phyloP scores from a whole-genome alignment of 768 basidiomycete species.

The Boletus reticulatus region DNA sequence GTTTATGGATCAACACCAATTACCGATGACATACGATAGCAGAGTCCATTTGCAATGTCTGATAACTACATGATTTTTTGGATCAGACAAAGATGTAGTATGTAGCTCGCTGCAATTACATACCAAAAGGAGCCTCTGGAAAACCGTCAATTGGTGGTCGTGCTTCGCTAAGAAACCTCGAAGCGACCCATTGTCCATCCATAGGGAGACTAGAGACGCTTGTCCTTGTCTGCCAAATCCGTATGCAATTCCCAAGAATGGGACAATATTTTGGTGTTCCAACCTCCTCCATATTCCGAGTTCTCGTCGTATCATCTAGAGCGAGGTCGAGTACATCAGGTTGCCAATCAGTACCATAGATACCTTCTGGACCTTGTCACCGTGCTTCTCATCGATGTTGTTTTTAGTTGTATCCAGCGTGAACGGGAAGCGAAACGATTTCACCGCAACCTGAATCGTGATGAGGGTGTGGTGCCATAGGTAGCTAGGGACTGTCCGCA shows the following conservation, averaged over 20 bases:
- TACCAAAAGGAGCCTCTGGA: constrained; percentile 7
- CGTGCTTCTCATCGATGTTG: not conserved
- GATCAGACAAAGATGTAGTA: too few relatives aligned
- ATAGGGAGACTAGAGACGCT: not conserved
- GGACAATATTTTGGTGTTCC: not conserved
- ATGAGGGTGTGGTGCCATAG: not conserved
- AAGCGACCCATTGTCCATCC: constrained; percentile 4
- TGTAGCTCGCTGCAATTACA: not conserved
- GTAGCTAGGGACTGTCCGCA: not conserved
- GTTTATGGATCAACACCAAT: not conserved
- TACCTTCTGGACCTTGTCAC: not conserved
- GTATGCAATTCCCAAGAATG: constrained; percentile 10
- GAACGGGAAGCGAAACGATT: not conserved
- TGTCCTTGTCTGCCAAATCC: constrained; percentile 23
- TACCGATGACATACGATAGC: not conserved
- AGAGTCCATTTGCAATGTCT: constrained; percentile 9
- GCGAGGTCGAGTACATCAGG: not conserved
- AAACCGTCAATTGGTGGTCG: not conserved
- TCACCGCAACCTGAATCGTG: not conserved
- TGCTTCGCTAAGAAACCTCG: not conserved
- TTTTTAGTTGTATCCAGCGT: not conserved
- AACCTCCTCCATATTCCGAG: not conserved
- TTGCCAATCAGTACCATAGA: not conserved
- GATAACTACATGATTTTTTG: constrained; percentile 1
- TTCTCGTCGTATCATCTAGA: constrained; percentile 1